Conservation (phyloP, 345 rosid species). For the Cochlearia excelsa region DNA sequence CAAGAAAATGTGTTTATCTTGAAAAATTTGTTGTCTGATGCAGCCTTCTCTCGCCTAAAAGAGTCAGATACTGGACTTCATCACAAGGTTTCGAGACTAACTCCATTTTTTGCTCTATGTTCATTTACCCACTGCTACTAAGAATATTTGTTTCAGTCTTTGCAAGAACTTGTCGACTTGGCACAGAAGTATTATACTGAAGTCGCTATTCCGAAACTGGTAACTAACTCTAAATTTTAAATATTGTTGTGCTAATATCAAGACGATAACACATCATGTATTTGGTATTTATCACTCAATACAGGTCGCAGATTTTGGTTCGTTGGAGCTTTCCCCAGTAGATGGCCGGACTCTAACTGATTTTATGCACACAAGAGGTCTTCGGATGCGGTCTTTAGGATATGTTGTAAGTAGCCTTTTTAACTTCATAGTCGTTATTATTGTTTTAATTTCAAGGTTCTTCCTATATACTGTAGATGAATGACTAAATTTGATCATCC, state of each 20-base stretch:
- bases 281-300: constrained; percentile 27
- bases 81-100: constrained; percentile 52
- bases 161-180: constrained; percentile 76
- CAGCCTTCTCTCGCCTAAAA: constrained; percentile 71
- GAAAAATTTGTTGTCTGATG: constrained; percentile 60
- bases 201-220: constrained; percentile 96
- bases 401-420: constrained; percentile 65
- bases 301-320: constrained; percentile 99
- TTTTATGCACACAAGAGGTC: constrained; percentile 99
- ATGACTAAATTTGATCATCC: constrained; percentile 8
- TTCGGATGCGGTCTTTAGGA: constrained; percentile 91
- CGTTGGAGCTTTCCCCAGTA: constrained; percentile 95
- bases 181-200: constrained; percentile 80
- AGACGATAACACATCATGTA: constrained; percentile 23
- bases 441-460: constrained; percentile 1
- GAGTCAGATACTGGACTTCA: constrained; percentile 96
- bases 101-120: constrained; percentile 17
- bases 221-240: constrained; percentile 37
- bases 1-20: constrained; percentile 58
- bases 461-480: constrained; percentile 21
- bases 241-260: constrained; percentile 9
- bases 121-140: constrained; percentile 21
- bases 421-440: too few relatives aligned
- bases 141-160: constrained; percentile 50
- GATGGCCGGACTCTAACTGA: constrained; percentile 98